Base-by-base conservation (phyloP, 2,329 filamentous ascomycete species). In the Trichoderma hamatum region DNA sequence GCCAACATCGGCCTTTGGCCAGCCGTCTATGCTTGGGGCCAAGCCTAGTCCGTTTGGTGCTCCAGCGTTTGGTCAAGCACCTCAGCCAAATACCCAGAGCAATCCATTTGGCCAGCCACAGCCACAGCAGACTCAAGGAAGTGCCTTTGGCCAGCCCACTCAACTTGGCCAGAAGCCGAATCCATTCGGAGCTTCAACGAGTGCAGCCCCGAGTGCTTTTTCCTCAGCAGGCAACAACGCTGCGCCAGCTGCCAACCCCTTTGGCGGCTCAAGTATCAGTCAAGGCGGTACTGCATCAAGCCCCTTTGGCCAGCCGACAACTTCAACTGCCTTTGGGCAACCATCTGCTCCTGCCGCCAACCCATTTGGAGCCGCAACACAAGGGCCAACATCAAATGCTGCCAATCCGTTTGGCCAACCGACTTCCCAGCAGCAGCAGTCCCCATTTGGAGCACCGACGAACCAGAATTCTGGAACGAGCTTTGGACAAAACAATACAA, bases 151-250 rank as follows among this genome's bases (percentile, higher is more conserved):
- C 14, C 82, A 82, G 63, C 71, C 78, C 0, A 76, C 76, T 43
- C 75, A 79, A 39, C 72, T 81, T 39, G 80, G 80, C 3, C 75
- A 78, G 65, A 79, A 79, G 46, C 72, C 78, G 10, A 84, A 78
- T 64, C 79, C 80, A 3, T 83, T 83, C 65, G 80, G 61, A 9
- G 43, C 69, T 26, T 62, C 68, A 43, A 58, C 66, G 26, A 68
- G 59, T 7, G 69, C 72, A 30, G 54, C 70, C 32, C 51, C 74
- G 10, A 75, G 70, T 32, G 74, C 77, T 11, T 79, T 79, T 71
- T 76, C 72, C 10, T 61, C 72, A 28, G 62, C 71, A 11, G 63
- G 69, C 54, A 70, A 59, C 67, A 72, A 72, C 36, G 76, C 72
- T 36, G 58, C 71, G 6, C 58, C 73, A 4, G 65, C 74, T 32